phyloP scores from a whole-genome alignment of 1,139 yeast genomes.

The Debaryomyces psychrophilus region DNA sequence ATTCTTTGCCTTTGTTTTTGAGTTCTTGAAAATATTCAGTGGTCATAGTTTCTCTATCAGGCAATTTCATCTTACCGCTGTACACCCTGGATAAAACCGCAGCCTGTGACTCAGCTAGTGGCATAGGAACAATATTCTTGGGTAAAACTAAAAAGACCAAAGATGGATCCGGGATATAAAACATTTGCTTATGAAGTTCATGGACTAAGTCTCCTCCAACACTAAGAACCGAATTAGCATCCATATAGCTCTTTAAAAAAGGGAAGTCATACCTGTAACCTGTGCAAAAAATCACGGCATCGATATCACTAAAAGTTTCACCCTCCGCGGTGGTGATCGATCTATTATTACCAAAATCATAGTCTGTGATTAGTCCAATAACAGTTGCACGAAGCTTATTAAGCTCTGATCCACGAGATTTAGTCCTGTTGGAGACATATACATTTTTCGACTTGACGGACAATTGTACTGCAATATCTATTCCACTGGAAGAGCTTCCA shows the following conservation, averaged over 20 bases:
- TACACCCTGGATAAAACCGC: slow-evolving; percentile 46
- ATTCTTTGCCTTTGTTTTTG: slow-evolving; percentile 23
- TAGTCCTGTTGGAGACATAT: slow-evolving; percentile 29
- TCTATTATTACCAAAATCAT: slow-evolving; percentile 27
- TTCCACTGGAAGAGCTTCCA: slow-evolving; percentile 52
- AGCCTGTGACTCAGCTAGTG: slow-evolving; percentile 51
- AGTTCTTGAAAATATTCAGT: slow-evolving; percentile 24
- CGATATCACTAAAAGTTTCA: slow-evolving; percentile 31
- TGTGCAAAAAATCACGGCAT: slow-evolving; percentile 48
- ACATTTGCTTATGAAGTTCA: slow-evolving; percentile 45
- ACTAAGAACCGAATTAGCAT: slow-evolving; percentile 27
- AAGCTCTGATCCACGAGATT: slow-evolving; percentile 11
- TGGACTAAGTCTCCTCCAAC: slow-evolving; percentile 37
- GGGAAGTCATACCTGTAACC: slow-evolving; percentile 51
- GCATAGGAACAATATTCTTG: slow-evolving; percentile 49
- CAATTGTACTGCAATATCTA: slow-evolving; percentile 50
- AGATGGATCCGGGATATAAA: slow-evolving; percentile 49
- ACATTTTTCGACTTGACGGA: slow-evolving; percentile 43
- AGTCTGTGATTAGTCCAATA: slow-evolving; percentile 34
- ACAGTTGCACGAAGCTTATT: slow-evolving; percentile 15
- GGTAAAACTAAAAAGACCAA: slow-evolving; percentile 42
- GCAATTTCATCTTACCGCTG: slow-evolving; percentile 43
- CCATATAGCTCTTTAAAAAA: slow-evolving; percentile 35
- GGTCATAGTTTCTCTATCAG: slow-evolving; percentile 35
- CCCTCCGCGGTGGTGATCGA: slow-evolving; percentile 35